Evolutionary conservation across 345 rosid genomes (phyloP).

Genomic region (Rhizophora apiculata): DNA sequence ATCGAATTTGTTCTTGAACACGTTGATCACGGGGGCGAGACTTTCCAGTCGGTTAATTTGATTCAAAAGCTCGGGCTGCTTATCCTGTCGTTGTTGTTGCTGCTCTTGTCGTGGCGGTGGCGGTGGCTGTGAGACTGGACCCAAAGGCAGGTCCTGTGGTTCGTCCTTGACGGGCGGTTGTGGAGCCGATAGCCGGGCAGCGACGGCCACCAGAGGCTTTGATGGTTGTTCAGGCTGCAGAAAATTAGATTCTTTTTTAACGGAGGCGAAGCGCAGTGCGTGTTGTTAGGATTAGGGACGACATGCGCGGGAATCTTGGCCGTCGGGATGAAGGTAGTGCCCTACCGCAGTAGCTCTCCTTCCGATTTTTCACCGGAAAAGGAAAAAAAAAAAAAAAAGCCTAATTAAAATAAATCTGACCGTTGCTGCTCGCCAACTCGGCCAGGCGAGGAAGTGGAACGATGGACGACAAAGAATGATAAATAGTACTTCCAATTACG

Average conservation of each 20-base stretch:
- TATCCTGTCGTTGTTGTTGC: not conserved
- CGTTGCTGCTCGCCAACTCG: too few relatives aligned
- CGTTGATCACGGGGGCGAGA: conserved; percentile 37
- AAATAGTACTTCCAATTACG: too few relatives aligned
- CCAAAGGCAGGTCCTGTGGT: conserved; percentile 8
- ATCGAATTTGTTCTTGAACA: conserved; percentile 43
- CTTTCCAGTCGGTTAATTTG: conserved; percentile 32
- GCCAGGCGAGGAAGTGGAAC: too few relatives aligned
- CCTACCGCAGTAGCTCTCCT: too few relatives aligned
- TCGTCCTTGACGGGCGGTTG: conserved; percentile 3
- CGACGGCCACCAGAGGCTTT: not conserved
- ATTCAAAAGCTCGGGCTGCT: conserved; percentile 31
- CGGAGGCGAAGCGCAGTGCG: not conserved
- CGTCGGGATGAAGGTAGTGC: not conserved
- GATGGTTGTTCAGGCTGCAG: conserved; percentile 6
- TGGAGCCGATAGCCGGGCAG: not conserved
- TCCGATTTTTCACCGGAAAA: too few relatives aligned
- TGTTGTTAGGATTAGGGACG: not conserved
- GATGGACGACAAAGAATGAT: too few relatives aligned
- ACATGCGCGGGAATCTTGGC: not conserved
- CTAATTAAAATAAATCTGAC: too few relatives aligned
- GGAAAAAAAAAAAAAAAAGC: too few relatives aligned
- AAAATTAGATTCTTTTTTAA: conserved; percentile 4
- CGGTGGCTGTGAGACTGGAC: not conserved
- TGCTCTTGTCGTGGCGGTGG: not conserved